Conservation (phyloP, 2,329 filamentous ascomycete genomes). For the Colletotrichum orbiculare region DNA sequence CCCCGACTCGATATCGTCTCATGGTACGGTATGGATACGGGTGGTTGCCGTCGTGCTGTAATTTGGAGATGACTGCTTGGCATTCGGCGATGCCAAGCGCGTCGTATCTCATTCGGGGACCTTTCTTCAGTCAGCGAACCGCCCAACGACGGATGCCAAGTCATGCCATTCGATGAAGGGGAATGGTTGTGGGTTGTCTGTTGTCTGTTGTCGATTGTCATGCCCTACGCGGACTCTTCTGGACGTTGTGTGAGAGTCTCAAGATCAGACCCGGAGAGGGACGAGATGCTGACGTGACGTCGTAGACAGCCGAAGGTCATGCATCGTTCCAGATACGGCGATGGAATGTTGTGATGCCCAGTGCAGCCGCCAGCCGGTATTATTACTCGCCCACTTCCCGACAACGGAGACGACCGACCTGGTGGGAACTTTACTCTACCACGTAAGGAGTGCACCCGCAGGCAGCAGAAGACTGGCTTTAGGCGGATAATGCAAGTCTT, state of each 20-base stretch:
- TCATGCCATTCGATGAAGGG: conserved; percentile 21
- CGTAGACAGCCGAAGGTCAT: background rate
- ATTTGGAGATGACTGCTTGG: conserved; percentile 22
- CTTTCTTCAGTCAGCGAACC: background rate
- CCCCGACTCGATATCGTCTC: conserved; percentile 3
- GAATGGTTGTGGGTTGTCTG: background rate
- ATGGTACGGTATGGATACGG: background rate
- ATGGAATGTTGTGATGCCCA: conserved; percentile 1
- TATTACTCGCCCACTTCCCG: conserved; percentile 6
- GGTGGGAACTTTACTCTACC: no score
- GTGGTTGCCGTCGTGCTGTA: conserved; percentile 7
- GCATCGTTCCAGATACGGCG: conserved; percentile 5
- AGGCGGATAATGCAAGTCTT: no score
- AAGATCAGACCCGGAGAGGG: background rate
- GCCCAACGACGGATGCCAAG: conserved; percentile 2
- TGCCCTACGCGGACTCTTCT: conserved; percentile 2
- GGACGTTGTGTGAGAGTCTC: background rate
- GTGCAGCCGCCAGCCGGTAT: background rate
- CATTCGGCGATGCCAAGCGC: conserved; percentile 17
- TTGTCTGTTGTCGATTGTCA: conserved; percentile 15
- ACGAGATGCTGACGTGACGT: conserved; percentile 18
- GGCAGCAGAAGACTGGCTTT: no score
- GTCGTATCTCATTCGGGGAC: conserved; percentile 13
- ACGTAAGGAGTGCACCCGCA: no score
- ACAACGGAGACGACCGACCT: no score